Percentiles rank a stretch among this genome's conserved stretches.
These are phyloP conservation scores for Epichloe hybrida DNA, from an alignment of 2,329 filamentous ascomycete species.

Conservation along the genomic window DNA sequence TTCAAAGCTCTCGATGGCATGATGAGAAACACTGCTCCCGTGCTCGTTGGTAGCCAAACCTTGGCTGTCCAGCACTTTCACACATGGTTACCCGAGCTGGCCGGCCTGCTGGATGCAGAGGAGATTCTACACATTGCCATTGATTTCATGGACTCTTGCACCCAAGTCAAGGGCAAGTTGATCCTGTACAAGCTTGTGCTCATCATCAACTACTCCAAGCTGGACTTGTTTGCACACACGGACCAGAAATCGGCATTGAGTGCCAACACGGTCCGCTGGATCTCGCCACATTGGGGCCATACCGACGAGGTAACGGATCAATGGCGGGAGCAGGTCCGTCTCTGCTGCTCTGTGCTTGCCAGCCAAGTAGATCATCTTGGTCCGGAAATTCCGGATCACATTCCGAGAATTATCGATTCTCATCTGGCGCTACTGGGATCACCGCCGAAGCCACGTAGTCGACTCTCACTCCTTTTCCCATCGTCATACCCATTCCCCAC, in stretches of 20 bases:
- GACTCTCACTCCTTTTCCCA: constrained; percentile 80
- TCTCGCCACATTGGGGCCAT: constrained; percentile 85
- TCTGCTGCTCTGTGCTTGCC: constrained; percentile 86
- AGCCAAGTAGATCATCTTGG: constrained; percentile 69
- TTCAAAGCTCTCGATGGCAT: constrained; percentile 82
- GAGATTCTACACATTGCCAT: constrained; percentile 87
- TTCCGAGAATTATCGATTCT: constrained; percentile 82
- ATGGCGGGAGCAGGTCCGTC: constrained; percentile 82
- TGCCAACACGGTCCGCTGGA: constrained; percentile 77
- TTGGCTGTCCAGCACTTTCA: constrained; percentile 93
- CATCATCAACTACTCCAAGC: constrained; percentile 78
- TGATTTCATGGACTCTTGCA: constrained; percentile 87
- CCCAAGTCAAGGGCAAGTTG: constrained; percentile 76
- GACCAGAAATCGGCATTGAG: constrained; percentile 63
- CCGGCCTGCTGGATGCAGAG: constrained; percentile 59
- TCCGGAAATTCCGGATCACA: constrained; percentile 73
- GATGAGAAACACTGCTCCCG: constrained; percentile 76
- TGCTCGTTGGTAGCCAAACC: constrained; percentile 87
- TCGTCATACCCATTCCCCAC: constrained; percentile 78
- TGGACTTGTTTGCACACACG: constrained; percentile 67
- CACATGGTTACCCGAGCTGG: constrained; percentile 88
- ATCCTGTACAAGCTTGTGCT: constrained; percentile 84
- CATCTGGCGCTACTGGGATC: constrained; percentile 61
- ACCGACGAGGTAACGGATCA: constrained; percentile 61
- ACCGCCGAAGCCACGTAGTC: constrained; percentile 40